These are phyloP conservation scores for Enterospora canceri DNA, from an alignment of 371 early-diverging fungal species.

Conservation along the genomic window DNA sequence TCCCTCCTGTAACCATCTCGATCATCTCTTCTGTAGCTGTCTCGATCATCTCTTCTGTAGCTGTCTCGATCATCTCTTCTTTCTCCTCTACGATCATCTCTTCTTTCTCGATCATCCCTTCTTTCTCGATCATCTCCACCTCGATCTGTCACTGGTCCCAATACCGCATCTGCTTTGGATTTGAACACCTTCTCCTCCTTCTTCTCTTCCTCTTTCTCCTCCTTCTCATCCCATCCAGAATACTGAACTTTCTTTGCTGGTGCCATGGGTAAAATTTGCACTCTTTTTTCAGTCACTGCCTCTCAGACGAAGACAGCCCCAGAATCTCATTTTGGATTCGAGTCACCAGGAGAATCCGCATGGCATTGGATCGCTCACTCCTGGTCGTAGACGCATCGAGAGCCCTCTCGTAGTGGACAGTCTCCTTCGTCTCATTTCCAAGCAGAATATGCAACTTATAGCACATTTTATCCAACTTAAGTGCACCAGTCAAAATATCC, in stretches of 20 bases:
- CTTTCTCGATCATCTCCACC: background rate
- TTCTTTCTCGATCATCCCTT: background rate
- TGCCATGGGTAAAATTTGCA: background rate
- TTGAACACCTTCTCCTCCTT: background rate
- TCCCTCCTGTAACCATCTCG: background rate
- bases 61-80: background rate
- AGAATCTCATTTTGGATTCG: constrained; percentile 11
- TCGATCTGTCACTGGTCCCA: background rate
- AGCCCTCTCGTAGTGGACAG: constrained; percentile 7
- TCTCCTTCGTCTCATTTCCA: background rate
- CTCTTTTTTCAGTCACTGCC: background rate
- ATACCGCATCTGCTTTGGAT: constrained; percentile 2
- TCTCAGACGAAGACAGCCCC: background rate
- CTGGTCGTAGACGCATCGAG: background rate
- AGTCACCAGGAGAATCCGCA: constrained; percentile 2
- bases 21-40: background rate
- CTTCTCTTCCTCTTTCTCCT: background rate
- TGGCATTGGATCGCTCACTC: background rate
- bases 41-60: too few species aligned
- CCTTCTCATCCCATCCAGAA: background rate
- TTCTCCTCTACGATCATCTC: background rate
- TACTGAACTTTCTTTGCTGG: too few species aligned
- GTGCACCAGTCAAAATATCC: background rate
- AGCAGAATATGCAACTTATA: constrained; percentile 11
- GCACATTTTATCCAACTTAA: constrained; percentile 10